Conservation (phyloP, 306 rosid genomes). For the Gleditsia sinensis region DNA sequence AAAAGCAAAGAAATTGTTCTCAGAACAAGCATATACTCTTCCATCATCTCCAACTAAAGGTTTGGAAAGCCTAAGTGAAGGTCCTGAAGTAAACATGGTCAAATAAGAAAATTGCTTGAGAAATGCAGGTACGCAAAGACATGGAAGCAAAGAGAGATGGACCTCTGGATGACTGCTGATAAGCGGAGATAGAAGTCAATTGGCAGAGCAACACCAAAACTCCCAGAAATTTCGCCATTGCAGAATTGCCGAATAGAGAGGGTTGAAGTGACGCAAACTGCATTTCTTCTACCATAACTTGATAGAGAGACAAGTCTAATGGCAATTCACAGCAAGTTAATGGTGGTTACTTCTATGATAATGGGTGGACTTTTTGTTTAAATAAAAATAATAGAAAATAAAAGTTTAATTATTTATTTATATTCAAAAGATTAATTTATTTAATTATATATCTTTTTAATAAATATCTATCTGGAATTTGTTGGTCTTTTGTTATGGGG, state of each 20-base stretch:
- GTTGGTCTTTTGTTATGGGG: too few relatives aligned
- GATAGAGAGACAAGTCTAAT: background rate
- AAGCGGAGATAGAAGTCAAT: background rate
- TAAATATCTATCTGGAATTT: too few relatives aligned
- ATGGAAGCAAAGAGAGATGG: background rate
- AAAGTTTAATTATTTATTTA: too few relatives aligned
- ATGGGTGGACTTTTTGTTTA: too few relatives aligned
- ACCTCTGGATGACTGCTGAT: background rate
- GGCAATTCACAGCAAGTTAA: too few relatives aligned
- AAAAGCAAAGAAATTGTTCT: conserved; percentile 53
- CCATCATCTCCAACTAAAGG: conserved; percentile 67
- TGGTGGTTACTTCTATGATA: too few relatives aligned
- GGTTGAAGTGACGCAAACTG: background rate
- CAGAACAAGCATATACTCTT: conserved; percentile 62
- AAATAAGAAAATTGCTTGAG: background rate
- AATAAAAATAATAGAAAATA: too few relatives aligned
- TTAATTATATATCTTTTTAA: too few relatives aligned
- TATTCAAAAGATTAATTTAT: too few relatives aligned
- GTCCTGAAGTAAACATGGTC: background rate
- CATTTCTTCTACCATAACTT: background rate
- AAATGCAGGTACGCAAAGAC: background rate
- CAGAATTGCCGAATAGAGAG: background rate
- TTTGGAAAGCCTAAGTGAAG: conserved; percentile 49
- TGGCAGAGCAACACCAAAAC: background rate
- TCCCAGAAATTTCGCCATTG: background rate